These are phyloP conservation scores for Coccomyxa sp. DNA, from an alignment of 139 green algal genomes.

Conservation along the genomic window DNA sequence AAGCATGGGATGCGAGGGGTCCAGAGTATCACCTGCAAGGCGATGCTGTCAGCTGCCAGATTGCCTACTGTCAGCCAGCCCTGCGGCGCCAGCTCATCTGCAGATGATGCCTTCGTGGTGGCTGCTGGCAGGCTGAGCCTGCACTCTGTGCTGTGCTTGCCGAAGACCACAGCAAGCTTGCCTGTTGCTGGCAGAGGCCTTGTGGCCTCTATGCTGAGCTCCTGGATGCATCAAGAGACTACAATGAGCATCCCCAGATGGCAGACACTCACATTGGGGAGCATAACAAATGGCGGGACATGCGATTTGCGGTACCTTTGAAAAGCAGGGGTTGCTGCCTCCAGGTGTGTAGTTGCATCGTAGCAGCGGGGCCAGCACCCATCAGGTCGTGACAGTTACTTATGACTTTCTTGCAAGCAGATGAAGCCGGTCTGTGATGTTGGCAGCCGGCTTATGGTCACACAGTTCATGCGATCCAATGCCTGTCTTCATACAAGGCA, in stretches of 20 bases:
- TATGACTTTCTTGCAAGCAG: no score
- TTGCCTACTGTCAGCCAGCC: slow-evolving; percentile 49
- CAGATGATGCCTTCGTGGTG: slow-evolving; percentile 21
- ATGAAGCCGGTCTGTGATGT: no score
- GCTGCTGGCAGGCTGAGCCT: slow-evolving; percentile 27
- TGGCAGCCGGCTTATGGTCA: no score
- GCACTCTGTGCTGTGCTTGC: slow-evolving; percentile 16
- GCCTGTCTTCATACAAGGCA: no score
- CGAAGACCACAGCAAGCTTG: slow-evolving; percentile 27
- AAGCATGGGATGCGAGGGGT: neutral
- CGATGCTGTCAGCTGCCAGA: slow-evolving; percentile 34
- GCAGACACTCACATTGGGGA: neutral
- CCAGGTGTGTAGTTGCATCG: no score
- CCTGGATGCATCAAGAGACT: neutral
- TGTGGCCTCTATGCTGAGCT: neutral
- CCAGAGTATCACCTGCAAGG: slow-evolving; percentile 27
- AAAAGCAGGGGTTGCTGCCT: neutral
- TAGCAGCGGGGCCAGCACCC: no score
- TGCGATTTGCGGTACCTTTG: neutral
- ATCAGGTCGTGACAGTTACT: no score
- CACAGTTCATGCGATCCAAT: no score
- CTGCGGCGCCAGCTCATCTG: slow-evolving; percentile 18
- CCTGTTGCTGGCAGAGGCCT: slow-evolving; percentile 11
- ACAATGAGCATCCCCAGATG: neutral
- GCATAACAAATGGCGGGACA: no score